These are phyloP conservation scores for Cyberlindnera lachancei DNA, from an alignment of 805 yeast genomes.

Conservation along the genomic window DNA sequence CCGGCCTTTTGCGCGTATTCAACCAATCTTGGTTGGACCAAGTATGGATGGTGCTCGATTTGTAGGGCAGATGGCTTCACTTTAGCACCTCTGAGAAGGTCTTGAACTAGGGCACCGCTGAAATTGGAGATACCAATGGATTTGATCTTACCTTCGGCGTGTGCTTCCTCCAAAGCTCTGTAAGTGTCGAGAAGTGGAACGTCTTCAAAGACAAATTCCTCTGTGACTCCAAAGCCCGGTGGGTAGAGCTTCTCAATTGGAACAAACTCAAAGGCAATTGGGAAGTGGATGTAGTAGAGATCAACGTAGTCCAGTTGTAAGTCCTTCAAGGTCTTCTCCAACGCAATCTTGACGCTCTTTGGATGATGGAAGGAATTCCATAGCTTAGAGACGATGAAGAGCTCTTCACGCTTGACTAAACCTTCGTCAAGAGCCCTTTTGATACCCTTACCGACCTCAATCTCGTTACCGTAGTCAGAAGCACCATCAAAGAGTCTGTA, in stretches of 20 bases:
- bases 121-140: conserved; percentile 83
- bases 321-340: conserved; percentile 59
- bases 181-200: conserved; percentile 73
- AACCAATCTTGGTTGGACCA: conserved; percentile 63
- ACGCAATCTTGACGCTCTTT: conserved; percentile 57
- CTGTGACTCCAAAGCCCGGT: conserved; percentile 53
- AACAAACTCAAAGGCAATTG: conserved; percentile 76
- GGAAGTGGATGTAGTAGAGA: conserved; percentile 84
- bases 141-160: conserved; percentile 55
- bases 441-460: conserved; percentile 56
- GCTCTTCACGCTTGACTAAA: conserved; percentile 64
- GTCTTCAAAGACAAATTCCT: conserved; percentile 31
- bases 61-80: conserved; percentile 76
- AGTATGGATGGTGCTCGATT: conserved; percentile 89
- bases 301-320: conserved; percentile 74
- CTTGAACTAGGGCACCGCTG: conserved; percentile 59
- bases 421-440: conserved; percentile 63
- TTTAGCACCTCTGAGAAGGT: conserved; percentile 58
- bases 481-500: conserved; percentile 81
- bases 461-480: conserved; percentile 55
- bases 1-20: conserved; percentile 50
- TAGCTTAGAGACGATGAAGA: conserved; percentile 73
- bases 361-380: conserved; percentile 87
- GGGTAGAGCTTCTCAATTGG: conserved; percentile 77
- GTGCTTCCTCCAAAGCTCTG: conserved; percentile 66